Evolutionary conservation across 2,329 filamentous ascomycete species (phyloP).

Genomic region (Neocucurbitaria cava): DNA sequence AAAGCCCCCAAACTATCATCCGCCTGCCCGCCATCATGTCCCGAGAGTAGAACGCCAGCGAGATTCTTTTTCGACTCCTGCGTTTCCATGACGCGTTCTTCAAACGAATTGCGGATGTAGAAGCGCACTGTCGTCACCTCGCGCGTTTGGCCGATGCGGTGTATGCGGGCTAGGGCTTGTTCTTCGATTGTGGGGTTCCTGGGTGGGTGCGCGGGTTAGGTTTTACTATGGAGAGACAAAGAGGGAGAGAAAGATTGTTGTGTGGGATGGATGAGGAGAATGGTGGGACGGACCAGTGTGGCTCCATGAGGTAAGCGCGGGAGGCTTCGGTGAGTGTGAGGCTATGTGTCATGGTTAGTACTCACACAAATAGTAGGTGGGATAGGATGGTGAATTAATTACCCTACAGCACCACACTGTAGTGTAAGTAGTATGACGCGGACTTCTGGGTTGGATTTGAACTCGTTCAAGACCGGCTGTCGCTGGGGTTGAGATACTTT

Average conservation of each 20-base stretch:
- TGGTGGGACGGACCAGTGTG: too few relatives aligned
- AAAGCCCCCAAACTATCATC: too few relatives aligned
- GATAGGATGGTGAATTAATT: too few relatives aligned
- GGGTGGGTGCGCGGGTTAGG: too few relatives aligned
- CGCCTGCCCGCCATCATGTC: too few relatives aligned
- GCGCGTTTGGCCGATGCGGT: slow-evolving; percentile 24
- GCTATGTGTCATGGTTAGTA: too few relatives aligned
- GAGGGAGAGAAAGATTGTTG: too few relatives aligned
- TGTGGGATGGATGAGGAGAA: too few relatives aligned
- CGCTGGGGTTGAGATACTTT: slow-evolving; percentile 54
- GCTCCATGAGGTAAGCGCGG: slow-evolving; percentile 59
- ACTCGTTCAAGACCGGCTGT: slow-evolving; percentile 50
- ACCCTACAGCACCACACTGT: slow-evolving; percentile 60
- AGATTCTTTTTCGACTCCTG: slow-evolving; percentile 9
- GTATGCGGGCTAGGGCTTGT: slow-evolving; percentile 48
- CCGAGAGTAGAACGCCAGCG: slow-evolving; percentile 8
- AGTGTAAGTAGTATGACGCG: slow-evolving; percentile 56
- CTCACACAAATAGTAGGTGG: too few relatives aligned
- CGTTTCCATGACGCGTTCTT: slow-evolving; percentile 35
- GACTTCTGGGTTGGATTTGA: slow-evolving; percentile 48
- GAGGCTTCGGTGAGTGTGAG: too few relatives aligned
- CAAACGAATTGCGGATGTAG: slow-evolving; percentile 47
- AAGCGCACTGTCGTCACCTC: slow-evolving; percentile 48
- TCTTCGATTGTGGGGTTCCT: slow-evolving; percentile 55
- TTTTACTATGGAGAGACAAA: too few relatives aligned